phyloP scores from a whole-genome alignment of 768 basidiomycete genomes.

The Serpula lacrymans region DNA sequence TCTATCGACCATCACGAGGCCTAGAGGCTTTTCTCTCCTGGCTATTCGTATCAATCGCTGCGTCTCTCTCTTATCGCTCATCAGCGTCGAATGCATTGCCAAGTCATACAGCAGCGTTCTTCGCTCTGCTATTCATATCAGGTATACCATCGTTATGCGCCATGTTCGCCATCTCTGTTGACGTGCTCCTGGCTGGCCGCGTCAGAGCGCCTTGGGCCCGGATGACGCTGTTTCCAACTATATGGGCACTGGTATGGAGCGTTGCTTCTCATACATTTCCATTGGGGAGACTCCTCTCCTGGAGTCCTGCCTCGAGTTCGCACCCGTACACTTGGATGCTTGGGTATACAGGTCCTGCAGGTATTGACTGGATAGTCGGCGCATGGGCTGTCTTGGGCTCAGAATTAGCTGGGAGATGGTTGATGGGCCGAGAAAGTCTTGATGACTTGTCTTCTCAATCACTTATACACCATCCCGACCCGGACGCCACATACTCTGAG shows the following conservation, averaged over 20 bases:
- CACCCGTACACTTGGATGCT: slow-evolving; percentile 65
- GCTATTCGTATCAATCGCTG: slow-evolving; percentile 36
- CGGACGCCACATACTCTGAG: neutral
- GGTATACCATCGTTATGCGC: slow-evolving; percentile 41
- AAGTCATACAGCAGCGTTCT: slow-evolving; percentile 44
- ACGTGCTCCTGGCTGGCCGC: slow-evolving; percentile 31
- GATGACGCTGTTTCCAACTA: slow-evolving; percentile 58
- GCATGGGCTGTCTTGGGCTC: slow-evolving; percentile 71
- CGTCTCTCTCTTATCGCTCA: slow-evolving; percentile 37
- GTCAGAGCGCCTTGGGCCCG: slow-evolving; percentile 37
- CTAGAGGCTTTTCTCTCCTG: slow-evolving; percentile 32
- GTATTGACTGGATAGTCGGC: slow-evolving; percentile 72
- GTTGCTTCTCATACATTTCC: slow-evolving; percentile 54
- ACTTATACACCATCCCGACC: slow-evolving; percentile 5
- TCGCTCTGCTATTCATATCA: slow-evolving; percentile 41
- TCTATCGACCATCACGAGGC: slow-evolving; percentile 23
- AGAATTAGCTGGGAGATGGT: slow-evolving; percentile 51
- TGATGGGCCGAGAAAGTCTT: slow-evolving; percentile 39
- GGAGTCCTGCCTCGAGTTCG: slow-evolving; percentile 57
- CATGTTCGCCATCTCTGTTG: slow-evolving; percentile 36
- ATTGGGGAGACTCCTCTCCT: slow-evolving; percentile 67
- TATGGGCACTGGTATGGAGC: slow-evolving; percentile 68
- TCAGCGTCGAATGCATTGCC: slow-evolving; percentile 57
- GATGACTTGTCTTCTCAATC: no score
- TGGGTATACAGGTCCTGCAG: slow-evolving; percentile 52